Base-by-base conservation (phyloP, 2,329 filamentous ascomycete genomes). In the Elsinoe perseae region DNA sequence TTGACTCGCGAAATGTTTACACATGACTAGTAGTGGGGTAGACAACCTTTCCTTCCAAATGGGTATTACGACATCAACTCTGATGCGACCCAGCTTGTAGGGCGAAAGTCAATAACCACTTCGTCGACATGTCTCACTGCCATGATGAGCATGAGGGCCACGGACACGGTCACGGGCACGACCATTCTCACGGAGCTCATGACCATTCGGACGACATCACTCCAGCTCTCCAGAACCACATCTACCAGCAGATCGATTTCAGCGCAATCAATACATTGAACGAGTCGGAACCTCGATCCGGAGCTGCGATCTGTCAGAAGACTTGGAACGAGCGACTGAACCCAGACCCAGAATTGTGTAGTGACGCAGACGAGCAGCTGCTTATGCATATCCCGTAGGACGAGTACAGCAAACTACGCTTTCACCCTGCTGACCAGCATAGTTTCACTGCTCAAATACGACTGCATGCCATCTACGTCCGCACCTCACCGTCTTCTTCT, bases 361-460 rank as follows among this genome's bases (percentile, higher is more conserved):
- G 89, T 67, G 88, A 95, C 68, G 84, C 85, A 0, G 93, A 97
- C 69, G 90, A 95, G 75, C 90, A 98, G 75, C 72, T 98, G n/a
- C 75, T 98, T 56, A 89, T 98, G 79, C 85, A 86, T 61, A 80
- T 97, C 34, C 93, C 93, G 87, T 95, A n/a, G n/a, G n/a, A n/a
- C n/a, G 74, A 63, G 87, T 77, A 16, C 2, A 20, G 20, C 16
- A 34, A 5, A 7, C 10, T n/a, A 23, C 52, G 2, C 9, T 48
- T 23, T 2, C 10, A 1, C 10, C 4, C 21, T 42, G 28, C 27
- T 56, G n/a, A 57, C 28, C 25, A 18, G 14, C 25, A 9, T 61
- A 95, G 89, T 1, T 98, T 98, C 74, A 91, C 90, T 1, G 91
- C 88, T 48, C 91, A 96, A 72, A 83, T 96, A 59, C 95, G 95